Percentiles rank a stretch among this genome's conserved stretches.
Evolutionary conservation across 2,329 filamentous ascomycete genomes (phyloP).

Genomic region (Fusarium pseudoanthophilum): DNA sequence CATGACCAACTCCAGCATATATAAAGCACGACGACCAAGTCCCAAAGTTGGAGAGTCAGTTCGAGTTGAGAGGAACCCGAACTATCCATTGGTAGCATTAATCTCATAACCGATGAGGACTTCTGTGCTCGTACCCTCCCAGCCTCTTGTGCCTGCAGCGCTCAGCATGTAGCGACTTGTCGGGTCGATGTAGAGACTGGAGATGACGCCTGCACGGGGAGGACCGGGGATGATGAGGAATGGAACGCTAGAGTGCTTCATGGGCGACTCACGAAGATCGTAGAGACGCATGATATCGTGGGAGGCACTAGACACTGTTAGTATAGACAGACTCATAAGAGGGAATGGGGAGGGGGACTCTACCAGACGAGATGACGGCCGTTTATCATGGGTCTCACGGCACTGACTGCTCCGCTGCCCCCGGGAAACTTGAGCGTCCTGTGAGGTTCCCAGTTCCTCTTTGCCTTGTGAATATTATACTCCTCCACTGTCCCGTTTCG

Average conservation of each 20-base stretch:
- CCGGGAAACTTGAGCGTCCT: constrained; percentile 87
- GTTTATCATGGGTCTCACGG: constrained; percentile 90
- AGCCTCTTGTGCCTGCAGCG: constrained; percentile 90
- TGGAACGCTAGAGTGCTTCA: constrained; percentile 83
- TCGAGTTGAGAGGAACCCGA: background rate
- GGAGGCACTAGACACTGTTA: constrained; percentile 72
- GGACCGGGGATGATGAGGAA: constrained; percentile 97
- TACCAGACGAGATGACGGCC: constrained; percentile 87
- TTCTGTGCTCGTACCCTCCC: constrained; percentile 92
- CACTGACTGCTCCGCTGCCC: constrained; percentile 89
- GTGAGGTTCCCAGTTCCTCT: constrained; percentile 74
- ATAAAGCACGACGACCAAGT: background rate
- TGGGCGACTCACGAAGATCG: constrained; percentile 76
- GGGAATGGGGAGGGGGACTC: constrained; percentile 22
- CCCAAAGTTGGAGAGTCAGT: background rate
- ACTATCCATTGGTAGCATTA: constrained; percentile 43
- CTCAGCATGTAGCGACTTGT: constrained; percentile 92
- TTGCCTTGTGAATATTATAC: constrained; percentile 83
- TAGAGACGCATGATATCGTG: constrained; percentile 95
- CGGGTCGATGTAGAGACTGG: constrained; percentile 85
- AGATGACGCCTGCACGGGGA: constrained; percentile 84
- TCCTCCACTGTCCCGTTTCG: constrained; percentile 95
- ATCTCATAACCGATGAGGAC: constrained; percentile 97
- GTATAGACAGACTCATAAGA: background rate
- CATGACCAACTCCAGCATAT: constrained; percentile 1